Percentiles rank a stretch among this genome's conserved stretches.
Conservation (phyloP, 768 basidiomycete genomes). For the Lactifluus rugatus region DNA sequence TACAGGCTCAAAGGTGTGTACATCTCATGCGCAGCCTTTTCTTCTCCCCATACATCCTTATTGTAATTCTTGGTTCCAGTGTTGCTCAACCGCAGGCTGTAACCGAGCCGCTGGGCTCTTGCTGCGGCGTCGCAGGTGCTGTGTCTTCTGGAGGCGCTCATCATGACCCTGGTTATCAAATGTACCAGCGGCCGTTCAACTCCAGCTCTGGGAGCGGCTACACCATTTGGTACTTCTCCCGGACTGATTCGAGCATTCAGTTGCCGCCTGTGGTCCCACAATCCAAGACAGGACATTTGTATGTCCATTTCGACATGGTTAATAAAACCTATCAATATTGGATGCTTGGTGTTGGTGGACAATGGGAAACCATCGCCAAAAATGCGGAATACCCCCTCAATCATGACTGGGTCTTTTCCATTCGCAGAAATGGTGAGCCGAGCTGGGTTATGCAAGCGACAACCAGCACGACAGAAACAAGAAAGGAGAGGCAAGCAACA, state of each 20-base stretch:
- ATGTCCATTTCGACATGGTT: not conserved
- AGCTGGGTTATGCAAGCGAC: not conserved
- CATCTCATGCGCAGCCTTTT: too few relatives aligned
- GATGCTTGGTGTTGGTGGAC: not conserved
- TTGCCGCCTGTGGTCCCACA: not conserved
- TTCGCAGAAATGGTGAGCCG: not conserved
- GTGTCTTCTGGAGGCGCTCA: not conserved
- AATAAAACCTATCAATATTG: not conserved
- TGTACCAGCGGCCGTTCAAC: not conserved
- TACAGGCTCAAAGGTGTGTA: too few relatives aligned
- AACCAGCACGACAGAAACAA: not conserved
- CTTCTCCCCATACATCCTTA: not conserved
- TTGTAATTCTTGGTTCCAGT: not conserved
- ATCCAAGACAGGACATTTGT: not conserved
- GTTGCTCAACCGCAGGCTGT: not conserved
- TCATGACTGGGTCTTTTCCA: not conserved
- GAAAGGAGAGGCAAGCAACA: not conserved
- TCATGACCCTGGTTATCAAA: not conserved
- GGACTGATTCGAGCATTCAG: not conserved
- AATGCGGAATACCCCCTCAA: not conserved
- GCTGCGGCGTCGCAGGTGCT: too few relatives aligned
- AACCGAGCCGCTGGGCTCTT: too few relatives aligned
- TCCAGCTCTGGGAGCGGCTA: conserved; percentile 2
- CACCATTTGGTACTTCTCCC: not conserved
- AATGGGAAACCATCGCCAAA: not conserved